Percentiles rank a stretch among this genome's conserved stretches.
These are phyloP conservation scores for Trametes cingulata DNA, from an alignment of 768 basidiomycete species.

Conservation along the genomic window DNA sequence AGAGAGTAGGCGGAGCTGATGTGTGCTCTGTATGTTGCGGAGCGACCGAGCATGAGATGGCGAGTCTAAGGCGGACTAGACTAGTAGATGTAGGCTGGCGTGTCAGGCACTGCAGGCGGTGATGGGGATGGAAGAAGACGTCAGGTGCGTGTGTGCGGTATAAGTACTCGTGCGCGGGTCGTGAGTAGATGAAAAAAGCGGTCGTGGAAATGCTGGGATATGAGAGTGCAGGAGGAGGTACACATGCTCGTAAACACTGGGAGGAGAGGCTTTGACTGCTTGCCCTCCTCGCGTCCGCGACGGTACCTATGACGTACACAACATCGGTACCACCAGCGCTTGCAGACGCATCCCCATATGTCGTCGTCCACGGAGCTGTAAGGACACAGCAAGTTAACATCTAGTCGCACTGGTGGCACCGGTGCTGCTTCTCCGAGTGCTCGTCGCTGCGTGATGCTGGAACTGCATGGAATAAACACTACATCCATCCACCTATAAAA, in stretches of 20 bases:
- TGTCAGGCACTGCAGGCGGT: slow-evolving; percentile 7
- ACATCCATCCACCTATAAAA: too few species aligned
- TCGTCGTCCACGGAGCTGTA: too few species aligned
- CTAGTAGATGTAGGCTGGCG: neutral
- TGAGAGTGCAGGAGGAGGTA: neutral
- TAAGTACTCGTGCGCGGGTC: neutral
- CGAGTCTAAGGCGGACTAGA: neutral
- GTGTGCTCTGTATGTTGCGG: slow-evolving; percentile 1
- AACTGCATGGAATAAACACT: too few species aligned
- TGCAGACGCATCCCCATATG: too few species aligned
- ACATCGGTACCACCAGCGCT: neutral
- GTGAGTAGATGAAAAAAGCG: neutral
- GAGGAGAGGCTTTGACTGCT: neutral
- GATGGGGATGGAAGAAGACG: neutral
- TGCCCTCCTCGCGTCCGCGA: neutral
- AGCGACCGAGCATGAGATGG: slow-evolving; percentile 18
- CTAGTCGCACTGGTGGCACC: too few species aligned
- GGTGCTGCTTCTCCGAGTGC: too few species aligned
- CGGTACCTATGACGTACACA: neutral
- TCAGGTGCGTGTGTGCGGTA: neutral
- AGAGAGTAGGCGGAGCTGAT: neutral
- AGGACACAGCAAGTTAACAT: too few species aligned
- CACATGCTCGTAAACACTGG: neutral
- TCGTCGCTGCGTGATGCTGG: too few species aligned
- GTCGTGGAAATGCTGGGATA: neutral